Evolutionary conservation across 2,329 filamentous ascomycete species (phyloP).

Genomic region (Fusarium citri): DNA sequence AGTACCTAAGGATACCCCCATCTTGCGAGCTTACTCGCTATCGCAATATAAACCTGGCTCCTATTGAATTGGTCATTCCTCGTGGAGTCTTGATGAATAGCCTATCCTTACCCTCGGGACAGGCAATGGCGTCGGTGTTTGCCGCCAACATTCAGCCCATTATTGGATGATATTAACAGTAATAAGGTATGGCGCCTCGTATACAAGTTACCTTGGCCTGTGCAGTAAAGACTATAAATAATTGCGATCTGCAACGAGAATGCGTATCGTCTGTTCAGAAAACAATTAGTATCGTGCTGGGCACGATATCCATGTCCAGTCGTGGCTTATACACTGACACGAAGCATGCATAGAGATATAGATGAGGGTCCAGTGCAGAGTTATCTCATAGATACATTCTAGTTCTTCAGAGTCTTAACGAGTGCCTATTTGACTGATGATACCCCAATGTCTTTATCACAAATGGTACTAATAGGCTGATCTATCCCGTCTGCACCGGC

Average conservation of each 20-base stretch:
- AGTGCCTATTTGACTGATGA: background rate
- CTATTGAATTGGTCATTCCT: constrained; percentile 14
- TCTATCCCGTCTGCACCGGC: background rate
- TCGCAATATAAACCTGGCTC: background rate
- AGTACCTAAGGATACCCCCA: constrained; percentile 2
- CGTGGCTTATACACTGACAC: constrained; percentile 7
- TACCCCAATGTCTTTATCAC: background rate
- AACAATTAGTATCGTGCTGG: background rate
- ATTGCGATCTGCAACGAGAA: background rate
- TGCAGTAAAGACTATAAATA: background rate
- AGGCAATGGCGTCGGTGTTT: constrained; percentile 26
- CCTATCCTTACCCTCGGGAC: constrained; percentile 16
- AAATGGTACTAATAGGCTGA: background rate
- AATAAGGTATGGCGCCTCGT: constrained; percentile 19
- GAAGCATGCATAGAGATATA: background rate
- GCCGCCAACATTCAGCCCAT: background rate
- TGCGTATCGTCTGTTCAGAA: background rate
- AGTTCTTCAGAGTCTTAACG: background rate
- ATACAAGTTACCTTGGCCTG: constrained; percentile 4
- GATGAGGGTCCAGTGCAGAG: background rate
- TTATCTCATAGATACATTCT: background rate
- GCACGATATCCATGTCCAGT: background rate
- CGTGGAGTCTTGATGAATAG: constrained; percentile 1
- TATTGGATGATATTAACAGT: constrained; percentile 15
- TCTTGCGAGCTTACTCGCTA: background rate